phyloP scores from a whole-genome alignment of 208 protist genomes.

The Acanthamoeba castellanii region DNA sequence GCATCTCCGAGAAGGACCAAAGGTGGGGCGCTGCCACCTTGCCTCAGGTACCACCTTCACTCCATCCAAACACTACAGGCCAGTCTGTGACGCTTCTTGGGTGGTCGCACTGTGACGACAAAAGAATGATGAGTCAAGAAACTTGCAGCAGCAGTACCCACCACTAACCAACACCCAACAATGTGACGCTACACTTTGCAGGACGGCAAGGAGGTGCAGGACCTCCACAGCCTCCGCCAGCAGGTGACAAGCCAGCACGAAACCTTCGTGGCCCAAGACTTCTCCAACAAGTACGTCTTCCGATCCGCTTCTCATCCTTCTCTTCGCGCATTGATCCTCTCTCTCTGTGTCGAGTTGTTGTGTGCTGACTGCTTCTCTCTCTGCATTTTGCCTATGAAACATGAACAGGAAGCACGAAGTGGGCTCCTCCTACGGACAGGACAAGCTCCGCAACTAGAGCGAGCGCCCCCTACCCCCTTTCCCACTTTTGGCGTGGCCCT shows the following conservation, averaged over 20 bases:
- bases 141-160: too few relatives aligned
- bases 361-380: not conserved
- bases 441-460: conserved; percentile 7
- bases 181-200: too few relatives aligned
- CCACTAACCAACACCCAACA: too few relatives aligned
- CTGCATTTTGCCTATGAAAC: not conserved
- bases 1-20: conserved; percentile 52
- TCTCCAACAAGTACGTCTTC: conserved; percentile 5
- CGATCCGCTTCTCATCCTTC: not conserved
- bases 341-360: not conserved
- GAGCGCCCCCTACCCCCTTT: too few relatives aligned
- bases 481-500: not conserved
- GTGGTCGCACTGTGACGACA: too few relatives aligned
- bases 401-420: conserved; percentile 1
- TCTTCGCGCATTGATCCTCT: not conserved
- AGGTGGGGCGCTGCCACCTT: conserved; percentile 55
- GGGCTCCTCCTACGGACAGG: conserved; percentile 33
- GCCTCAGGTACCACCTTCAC: not conserved
- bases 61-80: too few relatives aligned
- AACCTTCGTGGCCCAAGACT: not conserved
- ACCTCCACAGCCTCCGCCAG: conserved; percentile 26
- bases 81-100: too few relatives aligned
- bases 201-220: conserved; percentile 45
- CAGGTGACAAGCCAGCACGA: conserved; percentile 28
- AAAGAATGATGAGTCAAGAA: too few relatives aligned